A percentile compares a stretch with the other conserved stretches of the same genome.
Evolutionary conservation across 495 filamentous ascomycete species (phyloP).

Genomic region (Penicillium daleae): DNA sequence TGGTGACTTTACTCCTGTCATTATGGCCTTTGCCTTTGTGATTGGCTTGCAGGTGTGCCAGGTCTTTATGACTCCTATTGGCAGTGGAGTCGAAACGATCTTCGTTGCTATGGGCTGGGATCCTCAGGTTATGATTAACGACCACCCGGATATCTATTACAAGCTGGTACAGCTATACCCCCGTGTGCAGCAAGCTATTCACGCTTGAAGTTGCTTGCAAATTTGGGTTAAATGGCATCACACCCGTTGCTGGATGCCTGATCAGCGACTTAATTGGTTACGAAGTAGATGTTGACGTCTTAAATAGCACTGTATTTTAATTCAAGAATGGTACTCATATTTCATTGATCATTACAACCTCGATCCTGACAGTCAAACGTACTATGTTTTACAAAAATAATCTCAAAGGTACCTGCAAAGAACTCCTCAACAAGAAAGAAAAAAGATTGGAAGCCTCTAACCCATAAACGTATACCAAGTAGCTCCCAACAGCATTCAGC

Average conservation of each 20-base stretch:
- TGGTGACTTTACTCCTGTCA: slow-evolving; percentile 72
- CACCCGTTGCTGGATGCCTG: background rate
- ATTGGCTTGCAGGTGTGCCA: slow-evolving; percentile 87
- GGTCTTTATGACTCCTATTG: slow-evolving; percentile 80
- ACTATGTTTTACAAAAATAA: background rate
- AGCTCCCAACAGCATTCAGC: background rate
- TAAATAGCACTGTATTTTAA: too few relatives aligned
- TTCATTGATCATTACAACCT: slow-evolving; percentile 32
- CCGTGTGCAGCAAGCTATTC: slow-evolving; percentile 74
- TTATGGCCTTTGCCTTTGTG: slow-evolving; percentile 82
- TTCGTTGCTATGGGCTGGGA: slow-evolving; percentile 91
- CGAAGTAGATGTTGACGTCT: background rate
- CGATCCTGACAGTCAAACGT: slow-evolving; percentile 5
- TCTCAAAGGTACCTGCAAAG: slow-evolving; percentile 11
- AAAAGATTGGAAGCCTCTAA: background rate
- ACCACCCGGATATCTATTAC: slow-evolving; percentile 80
- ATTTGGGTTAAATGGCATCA: background rate
- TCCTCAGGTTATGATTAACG: slow-evolving; percentile 78
- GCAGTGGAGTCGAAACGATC: slow-evolving; percentile 69
- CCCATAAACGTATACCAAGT: background rate
- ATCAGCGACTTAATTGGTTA: too few relatives aligned
- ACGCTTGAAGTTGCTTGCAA: slow-evolving; percentile 43
- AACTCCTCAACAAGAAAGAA: slow-evolving; percentile 15
- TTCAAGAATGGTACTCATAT: slow-evolving; percentile 2
- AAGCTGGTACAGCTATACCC: slow-evolving; percentile 80